A percentile compares a stretch with the other conserved stretches of the same genome.
phyloP scores from a whole-genome alignment of 2,329 filamentous ascomycete genomes.

The Epicoccum nigrum region DNA sequence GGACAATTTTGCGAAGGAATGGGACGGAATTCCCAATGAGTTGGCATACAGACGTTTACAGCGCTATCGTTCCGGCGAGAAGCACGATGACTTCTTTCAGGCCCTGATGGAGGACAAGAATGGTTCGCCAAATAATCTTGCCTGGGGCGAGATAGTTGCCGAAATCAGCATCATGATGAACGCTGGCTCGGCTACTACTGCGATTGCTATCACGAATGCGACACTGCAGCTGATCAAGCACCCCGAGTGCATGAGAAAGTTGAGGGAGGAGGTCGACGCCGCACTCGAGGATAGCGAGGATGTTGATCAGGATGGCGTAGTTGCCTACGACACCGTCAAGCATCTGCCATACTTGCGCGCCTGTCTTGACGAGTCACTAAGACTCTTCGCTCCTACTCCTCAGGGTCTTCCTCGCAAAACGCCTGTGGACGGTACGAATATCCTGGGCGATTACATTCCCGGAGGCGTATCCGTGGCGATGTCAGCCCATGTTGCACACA shows the following conservation, averaged over 20 bases:
- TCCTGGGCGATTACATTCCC: constrained; percentile 36
- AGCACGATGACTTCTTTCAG: constrained; percentile 65
- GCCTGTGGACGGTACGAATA: constrained; percentile 36
- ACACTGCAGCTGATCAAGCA: constrained; percentile 60
- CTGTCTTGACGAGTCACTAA: constrained; percentile 53
- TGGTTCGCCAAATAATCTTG: constrained; percentile 54
- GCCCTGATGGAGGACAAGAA: constrained; percentile 60
- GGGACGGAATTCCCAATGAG: constrained; percentile 57
- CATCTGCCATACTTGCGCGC: constrained; percentile 47
- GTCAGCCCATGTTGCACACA: constrained; percentile 58
- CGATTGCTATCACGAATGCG: constrained; percentile 60
- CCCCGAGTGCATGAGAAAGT: constrained; percentile 42
- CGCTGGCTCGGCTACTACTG: constrained; percentile 60
- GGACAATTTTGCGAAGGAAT: constrained; percentile 51
- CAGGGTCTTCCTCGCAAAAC: constrained; percentile 47
- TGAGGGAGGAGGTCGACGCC: constrained; percentile 35
- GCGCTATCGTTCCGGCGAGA: constrained; percentile 59
- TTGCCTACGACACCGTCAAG: constrained; percentile 39
- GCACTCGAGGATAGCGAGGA: constrained; percentile 37
- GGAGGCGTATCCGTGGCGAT: constrained; percentile 36
- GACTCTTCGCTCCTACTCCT: constrained; percentile 55
- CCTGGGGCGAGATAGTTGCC: constrained; percentile 64
- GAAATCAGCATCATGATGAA: constrained; percentile 60
- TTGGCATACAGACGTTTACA: constrained; percentile 53
- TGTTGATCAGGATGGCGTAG: constrained; percentile 31